A percentile compares a stretch with the other conserved stretches of the same genome.
Conservation (phyloP, 2,329 filamentous ascomycete genomes). For the Aspergillus bombycis region DNA sequence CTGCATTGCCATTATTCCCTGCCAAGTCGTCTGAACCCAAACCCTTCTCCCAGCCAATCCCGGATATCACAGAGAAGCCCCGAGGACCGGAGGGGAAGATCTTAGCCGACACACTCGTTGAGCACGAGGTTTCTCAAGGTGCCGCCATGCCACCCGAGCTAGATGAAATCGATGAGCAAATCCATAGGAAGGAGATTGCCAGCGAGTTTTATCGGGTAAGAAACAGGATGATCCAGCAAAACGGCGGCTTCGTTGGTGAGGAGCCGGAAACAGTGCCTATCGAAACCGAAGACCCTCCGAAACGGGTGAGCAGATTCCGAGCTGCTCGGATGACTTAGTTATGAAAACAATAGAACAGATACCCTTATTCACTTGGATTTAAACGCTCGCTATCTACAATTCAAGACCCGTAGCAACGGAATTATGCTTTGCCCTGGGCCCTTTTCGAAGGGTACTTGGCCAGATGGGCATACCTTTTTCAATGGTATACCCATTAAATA, state of each 20-base stretch:
- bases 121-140: slow-evolving; percentile 49
- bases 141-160: slow-evolving; percentile 49
- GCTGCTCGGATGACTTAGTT: slow-evolving; percentile 47
- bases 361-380: slow-evolving; percentile 13
- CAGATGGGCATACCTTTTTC: slow-evolving; percentile 19
- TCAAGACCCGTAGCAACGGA: slow-evolving; percentile 9
- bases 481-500: slow-evolving; percentile 24
- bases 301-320: slow-evolving; percentile 51
- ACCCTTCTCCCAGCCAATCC: slow-evolving; percentile 43
- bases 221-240: slow-evolving; percentile 78
- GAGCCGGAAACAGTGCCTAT: slow-evolving; percentile 69
- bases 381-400: background rate
- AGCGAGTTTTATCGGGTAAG: slow-evolving; percentile 81
- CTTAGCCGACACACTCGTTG: slow-evolving; percentile 62
- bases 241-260: slow-evolving; percentile 80
- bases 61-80: slow-evolving; percentile 30
- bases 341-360: slow-evolving; percentile 18
- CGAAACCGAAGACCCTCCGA: slow-evolving; percentile 60
- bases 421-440: background rate
- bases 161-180: slow-evolving; percentile 71
- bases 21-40: slow-evolving; percentile 41
- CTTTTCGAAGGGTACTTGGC: background rate
- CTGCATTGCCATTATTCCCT: slow-evolving; percentile 41
- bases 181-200: slow-evolving; percentile 76
- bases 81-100: slow-evolving; percentile 52